phyloP scores from a whole-genome alignment of 192 early-diverging fungal genomes.

The Phycomyces nitens region DNA sequence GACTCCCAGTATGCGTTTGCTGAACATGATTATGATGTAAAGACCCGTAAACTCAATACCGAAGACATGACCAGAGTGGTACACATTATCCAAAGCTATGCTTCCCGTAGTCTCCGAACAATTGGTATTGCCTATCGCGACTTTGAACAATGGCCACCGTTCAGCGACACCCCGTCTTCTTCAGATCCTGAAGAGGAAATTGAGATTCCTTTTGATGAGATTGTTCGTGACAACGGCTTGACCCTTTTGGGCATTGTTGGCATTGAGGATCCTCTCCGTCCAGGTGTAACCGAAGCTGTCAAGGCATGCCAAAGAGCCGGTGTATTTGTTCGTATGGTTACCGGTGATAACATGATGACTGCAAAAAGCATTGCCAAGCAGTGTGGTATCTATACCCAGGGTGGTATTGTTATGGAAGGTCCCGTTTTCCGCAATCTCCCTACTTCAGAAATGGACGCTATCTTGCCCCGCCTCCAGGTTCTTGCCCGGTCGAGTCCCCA shows the following conservation, averaged over 20 bases:
- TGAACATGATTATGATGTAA: constrained; percentile 29
- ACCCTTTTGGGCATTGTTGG: constrained; percentile 88
- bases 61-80: constrained; percentile 37
- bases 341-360: constrained; percentile 93
- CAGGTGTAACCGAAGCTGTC: constrained; percentile 92
- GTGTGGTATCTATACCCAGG: constrained; percentile 86
- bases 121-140: constrained; percentile 86
- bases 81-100: constrained; percentile 66
- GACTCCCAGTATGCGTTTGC: constrained; percentile 13
- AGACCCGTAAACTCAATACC: constrained; percentile 29
- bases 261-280: constrained; percentile 95
- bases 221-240: constrained; percentile 51
- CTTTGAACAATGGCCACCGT: constrained; percentile 61
- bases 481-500: constrained; percentile 91
- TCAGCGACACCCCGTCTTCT: constrained; percentile 16
- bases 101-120: constrained; percentile 81
- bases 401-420: constrained; percentile 93
- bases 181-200: constrained; percentile 34
- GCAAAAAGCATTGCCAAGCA: constrained; percentile 92
- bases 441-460: constrained; percentile 80
- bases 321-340: constrained; percentile 97
- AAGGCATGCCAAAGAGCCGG: constrained; percentile 85
- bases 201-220: constrained; percentile 7
- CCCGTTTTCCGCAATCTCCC: constrained; percentile 86
- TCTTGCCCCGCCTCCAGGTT: constrained; percentile 92